phyloP scores from a whole-genome alignment of 2,329 filamentous ascomycete genomes.

The Neofusicoccum cordaticola region DNA sequence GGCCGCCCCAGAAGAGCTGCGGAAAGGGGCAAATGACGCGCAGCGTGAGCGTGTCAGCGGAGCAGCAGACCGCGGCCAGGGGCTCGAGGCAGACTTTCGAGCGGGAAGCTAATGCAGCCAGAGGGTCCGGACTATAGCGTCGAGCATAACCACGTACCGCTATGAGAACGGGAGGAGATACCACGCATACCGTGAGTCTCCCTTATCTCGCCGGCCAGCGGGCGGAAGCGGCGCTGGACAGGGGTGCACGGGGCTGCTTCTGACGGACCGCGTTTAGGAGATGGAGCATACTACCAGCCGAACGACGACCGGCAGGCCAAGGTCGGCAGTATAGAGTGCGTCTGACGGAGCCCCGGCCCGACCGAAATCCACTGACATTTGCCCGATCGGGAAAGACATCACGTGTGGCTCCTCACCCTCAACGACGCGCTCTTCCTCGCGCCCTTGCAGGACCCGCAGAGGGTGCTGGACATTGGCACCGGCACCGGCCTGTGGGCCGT shows the following conservation, averaged over 20 bases:
- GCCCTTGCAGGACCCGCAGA: conserved; percentile 27
- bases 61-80: background rate
- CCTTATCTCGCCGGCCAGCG: background rate
- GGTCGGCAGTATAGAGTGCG: conserved; percentile 13
- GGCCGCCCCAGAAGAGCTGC: background rate
- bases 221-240: background rate
- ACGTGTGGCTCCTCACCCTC: conserved; percentile 35
- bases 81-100: background rate
- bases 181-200: conserved; percentile 31
- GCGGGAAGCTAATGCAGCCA: conserved; percentile 15
- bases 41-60: background rate
- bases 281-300: conserved; percentile 34
- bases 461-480: conserved; percentile 35
- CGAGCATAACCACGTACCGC: conserved; percentile 38
- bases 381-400: conserved; percentile 24
- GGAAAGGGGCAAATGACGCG: background rate
- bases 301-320: conserved; percentile 31
- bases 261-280: conserved; percentile 21
- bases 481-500: conserved; percentile 37
- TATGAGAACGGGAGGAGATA: conserved; percentile 37
- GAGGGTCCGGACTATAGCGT: conserved; percentile 38
- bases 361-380: background rate
- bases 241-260: background rate
- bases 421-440: conserved; percentile 35
- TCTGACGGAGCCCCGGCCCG: background rate